Evolutionary conservation across 257 asterid genomes (phyloP), one percentile per base, ranked within the genome.

Genomic region (Mitragyna speciosa): DNA sequence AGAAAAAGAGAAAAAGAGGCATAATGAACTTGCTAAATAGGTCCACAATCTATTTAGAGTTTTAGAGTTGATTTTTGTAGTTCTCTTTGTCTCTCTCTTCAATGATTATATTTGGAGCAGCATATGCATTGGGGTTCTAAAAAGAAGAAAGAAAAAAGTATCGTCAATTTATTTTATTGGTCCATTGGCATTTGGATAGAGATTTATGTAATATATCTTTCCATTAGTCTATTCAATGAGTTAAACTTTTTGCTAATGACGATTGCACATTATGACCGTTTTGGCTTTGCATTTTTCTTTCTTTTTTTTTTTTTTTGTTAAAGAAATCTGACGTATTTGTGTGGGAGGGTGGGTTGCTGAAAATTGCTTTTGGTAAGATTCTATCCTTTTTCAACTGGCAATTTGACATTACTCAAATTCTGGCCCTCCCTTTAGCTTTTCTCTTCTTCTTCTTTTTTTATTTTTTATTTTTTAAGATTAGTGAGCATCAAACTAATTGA

Each of bases 81-180:
- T 59, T 59, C 61, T 45, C 69, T 56, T 28, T 74, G 45, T 73
- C 54, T 82, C 80, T 83, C 80, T 83, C 63, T 70, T 83, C 86
- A 68, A 78, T 83, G 73, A 78, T 79, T 68, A 64, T 15, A 17
- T 12, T 52, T 26, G 63, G 22, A 39, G 36, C 16, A 26, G 54
- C 30, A 75, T 52, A n/a, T 64, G 73, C 33, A 52, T 31, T 33
- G 3, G 22, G 77, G 20, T 73, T 26, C 61, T 54, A 17, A 66
- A 47, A 26, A 66, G 71, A 69, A n/a, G 58, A 31, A 48, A 64
- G 36, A 10, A 67, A n/a, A 75, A 67, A 49, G 26, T 14, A 20
- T 26, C 33, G 19, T 14, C 52, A 31, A 52, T 2, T 67, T 54
- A 11, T 33, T 48, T 36, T 20, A 77, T 52, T 67, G 75, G 75